Evolutionary conservation across 768 basidiomycete species (phyloP), one percentile per base, ranked within the genome.

Genomic region (Pseudohyphozyma bogoriensis): DNA sequence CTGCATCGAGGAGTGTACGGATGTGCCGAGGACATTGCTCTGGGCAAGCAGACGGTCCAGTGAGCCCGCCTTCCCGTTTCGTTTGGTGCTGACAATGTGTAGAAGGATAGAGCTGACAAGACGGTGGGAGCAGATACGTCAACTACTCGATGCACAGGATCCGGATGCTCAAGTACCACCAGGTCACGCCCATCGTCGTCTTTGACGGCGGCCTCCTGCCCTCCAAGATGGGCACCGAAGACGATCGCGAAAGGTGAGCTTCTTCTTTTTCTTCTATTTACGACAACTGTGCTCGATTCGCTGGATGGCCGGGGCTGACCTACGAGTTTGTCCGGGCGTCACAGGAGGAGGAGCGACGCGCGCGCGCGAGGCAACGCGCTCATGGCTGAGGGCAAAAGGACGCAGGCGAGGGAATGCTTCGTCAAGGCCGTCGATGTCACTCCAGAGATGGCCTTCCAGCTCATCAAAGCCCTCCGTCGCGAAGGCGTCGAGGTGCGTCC

Each of bases 141-240:
- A 85, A 93, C 72, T 99, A 93, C 75, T 85, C 85, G 40, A 93
- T 97, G 90, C 83, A 89, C 66, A 83, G 86, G 35, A 83, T 97
- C 46, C 82, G 90, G 32, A 80, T 97, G 56, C 75, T 99, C 53
- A 81, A 83, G 62, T 84, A 97, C 74, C 79, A 89, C 72, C 82
- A 82, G 28, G 87, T 97, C 60, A 80, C 80, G 53, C 93, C 95
- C 1, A 90, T 87, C 72, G 77, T 99, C 29, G 95, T 99, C 22
- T 93, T 99, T 69, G 95, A 97, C 71, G 95, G 95, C 20, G 93
- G 93, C 0, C 87, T 87, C 13, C 81, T 99, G 33, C 91, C 91
- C 11, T 92, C 93, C 20, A 99, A 99, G 79, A 83, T 81, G 72
- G 84, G 83, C 0, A 97, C 93, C 0, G 95, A 99, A 67, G 79